Evolutionary conservation across 306 rosid genomes (phyloP).

Genomic region (Lathyrus sativus): DNA sequence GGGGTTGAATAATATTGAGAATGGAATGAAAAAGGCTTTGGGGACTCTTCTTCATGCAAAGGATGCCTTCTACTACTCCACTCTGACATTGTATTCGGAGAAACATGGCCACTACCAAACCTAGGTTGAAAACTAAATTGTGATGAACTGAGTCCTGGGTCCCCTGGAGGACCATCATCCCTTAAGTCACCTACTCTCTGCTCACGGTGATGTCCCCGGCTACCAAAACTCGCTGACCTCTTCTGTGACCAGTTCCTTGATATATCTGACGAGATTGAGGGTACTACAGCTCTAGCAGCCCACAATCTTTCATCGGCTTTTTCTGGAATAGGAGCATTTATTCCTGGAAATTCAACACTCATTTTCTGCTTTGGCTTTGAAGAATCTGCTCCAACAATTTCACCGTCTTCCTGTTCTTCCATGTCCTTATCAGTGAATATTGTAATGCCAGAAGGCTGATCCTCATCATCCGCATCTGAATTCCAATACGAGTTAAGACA

Average conservation of each 20-base stretch:
- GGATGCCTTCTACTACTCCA: slow-evolving; percentile 63
- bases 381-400: slow-evolving; percentile 61
- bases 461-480: slow-evolving; percentile 74
- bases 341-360: slow-evolving; percentile 82
- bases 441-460: slow-evolving; percentile 90
- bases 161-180: slow-evolving; percentile 88
- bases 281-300: slow-evolving; percentile 47
- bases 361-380: slow-evolving; percentile 53
- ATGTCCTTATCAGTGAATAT: slow-evolving; percentile 65
- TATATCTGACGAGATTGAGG: slow-evolving; percentile 46
- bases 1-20: slow-evolving; percentile 51
- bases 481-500: slow-evolving; percentile 24
- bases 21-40: slow-evolving; percentile 37
- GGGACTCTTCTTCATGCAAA: slow-evolving; percentile 48
- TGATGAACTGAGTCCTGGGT: slow-evolving; percentile 53
- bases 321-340: slow-evolving; percentile 89
- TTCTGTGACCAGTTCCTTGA: slow-evolving; percentile 58
- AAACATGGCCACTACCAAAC: slow-evolving; percentile 55
- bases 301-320: slow-evolving; percentile 76
- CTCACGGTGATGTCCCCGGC: slow-evolving; percentile 64
- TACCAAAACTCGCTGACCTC: slow-evolving; percentile 52
- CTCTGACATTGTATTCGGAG: slow-evolving; percentile 42
- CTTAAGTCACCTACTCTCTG: slow-evolving; percentile 58
- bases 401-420: slow-evolving; percentile 89
- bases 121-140: slow-evolving; percentile 61